Evolutionary conservation across 2,329 filamentous ascomycete species (phyloP), one percentile per base, ranked within the genome.

Genomic region (Aureobasidium musti): DNA sequence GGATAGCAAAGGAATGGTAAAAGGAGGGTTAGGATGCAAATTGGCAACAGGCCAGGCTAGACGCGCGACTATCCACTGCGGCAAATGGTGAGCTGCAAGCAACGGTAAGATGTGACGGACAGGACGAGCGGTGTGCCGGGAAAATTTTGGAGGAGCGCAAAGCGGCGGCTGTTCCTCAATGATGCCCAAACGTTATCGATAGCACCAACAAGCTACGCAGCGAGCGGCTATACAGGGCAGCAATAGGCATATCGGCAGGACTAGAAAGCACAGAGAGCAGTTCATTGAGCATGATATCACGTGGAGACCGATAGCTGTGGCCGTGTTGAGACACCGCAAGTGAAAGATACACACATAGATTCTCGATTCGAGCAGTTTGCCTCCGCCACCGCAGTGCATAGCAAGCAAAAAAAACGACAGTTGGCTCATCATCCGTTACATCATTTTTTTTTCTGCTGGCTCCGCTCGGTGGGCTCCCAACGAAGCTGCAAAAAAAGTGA

Each of bases 401-500:
- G 60, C 47, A 26, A 54, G 61, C 23, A 64, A 45, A 54, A 53
- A 64, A 64, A 33, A 43, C 35, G 37, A 54, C 26, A 63, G 26
- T 37, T 45, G 23, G 39, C 56, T 59, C 56, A 39, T 39, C 49
- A 26, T 43, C 47, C 47, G 61, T 64, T 64, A 64, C 61, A 64
- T 64, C 61, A 64, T 39, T 61, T 39, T 61, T 61, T 60, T 61
- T 49, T 49, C 19, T n/a, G 4, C 54, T 39, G 47, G 14, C 33
- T 52, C 59, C 45, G 59, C 59, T 52, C 43, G 43, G 47, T 63
- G 21, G 59, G 47, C 43, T 52, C 59, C 59, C 59, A 63, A 63
- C 59, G 56, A 59, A 61, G 57, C 57, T 13, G 59, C 45, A 64
- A 64, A 53, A 33, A 53, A 53, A 64, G 61, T 64, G 61, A 52